These are phyloP conservation scores for Saxispiralis lemnorum DNA, from an alignment of 495 filamentous ascomycete genomes.

Conservation along the genomic window DNA sequence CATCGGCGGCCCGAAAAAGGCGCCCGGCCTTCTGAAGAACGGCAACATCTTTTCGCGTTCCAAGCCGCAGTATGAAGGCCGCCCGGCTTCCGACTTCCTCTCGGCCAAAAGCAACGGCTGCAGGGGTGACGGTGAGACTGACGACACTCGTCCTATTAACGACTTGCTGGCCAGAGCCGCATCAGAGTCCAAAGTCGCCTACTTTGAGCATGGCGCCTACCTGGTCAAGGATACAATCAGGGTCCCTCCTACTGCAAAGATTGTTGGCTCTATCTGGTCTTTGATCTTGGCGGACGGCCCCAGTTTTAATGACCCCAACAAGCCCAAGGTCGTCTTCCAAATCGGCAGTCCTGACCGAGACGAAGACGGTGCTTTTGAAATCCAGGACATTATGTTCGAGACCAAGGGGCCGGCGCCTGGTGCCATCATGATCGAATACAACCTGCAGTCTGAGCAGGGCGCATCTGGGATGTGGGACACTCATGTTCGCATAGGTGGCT, in stretches of 20 bases:
- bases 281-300: conserved; percentile 47
- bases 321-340: conserved; percentile 45
- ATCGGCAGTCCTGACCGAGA: conserved; percentile 29
- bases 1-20: conserved; percentile 24
- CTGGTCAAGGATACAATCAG: conserved; percentile 24
- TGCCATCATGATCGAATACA: conserved; percentile 60
- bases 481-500: conserved; percentile 31
- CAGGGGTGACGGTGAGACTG: conserved; percentile 50
- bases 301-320: conserved; percentile 40
- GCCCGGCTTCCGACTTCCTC: conserved; percentile 36
- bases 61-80: conserved; percentile 47
- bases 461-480: conserved; percentile 28
- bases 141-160: conserved; percentile 42
- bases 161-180: conserved; percentile 21
- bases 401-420: conserved; percentile 48
- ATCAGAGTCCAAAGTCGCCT: conserved; percentile 29
- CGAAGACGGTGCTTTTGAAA: conserved; percentile 37
- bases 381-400: conserved; percentile 42
- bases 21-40: conserved; percentile 24
- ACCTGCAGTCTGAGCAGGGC: conserved; percentile 33
- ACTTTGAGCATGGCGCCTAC: conserved; percentile 29
- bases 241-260: conserved; percentile 22
- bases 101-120: conserved; percentile 42
- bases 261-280: conserved; percentile 36
- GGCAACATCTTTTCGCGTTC: conserved; percentile 45